Evolutionary conservation across 163 green algal genomes (phyloP), one percentile per base, ranked within the genome.

Genomic region (Coccomyxa subellipsoidea): DNA sequence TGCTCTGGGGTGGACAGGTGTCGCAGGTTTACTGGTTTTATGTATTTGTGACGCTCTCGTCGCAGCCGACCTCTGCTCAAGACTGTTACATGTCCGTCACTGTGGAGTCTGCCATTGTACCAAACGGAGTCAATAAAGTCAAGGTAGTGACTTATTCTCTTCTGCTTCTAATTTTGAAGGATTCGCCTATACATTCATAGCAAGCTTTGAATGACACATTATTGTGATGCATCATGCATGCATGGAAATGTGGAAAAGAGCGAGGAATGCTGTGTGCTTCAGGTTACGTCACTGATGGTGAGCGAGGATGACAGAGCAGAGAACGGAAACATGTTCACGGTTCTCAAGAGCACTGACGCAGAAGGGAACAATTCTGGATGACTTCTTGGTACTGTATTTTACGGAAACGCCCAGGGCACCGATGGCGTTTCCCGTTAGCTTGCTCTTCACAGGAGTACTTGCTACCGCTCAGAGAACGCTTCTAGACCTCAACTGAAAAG

Each of bases 211-310:
- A 73, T 27, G 66, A 8, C 4, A 36, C 59, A 36, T 12, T 34
- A 35, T 8, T 12, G 4, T 34, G n/a, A 18, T 34, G n/a, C 15
- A 18, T n/a, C 66, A 73, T 34, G 29, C 32, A 23, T 73, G 66
- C 66, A 32, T 7, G 12, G 47, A 12, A 66, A 66, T 12, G 47
- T 18, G 12, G 47, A 29, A 18, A 18, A 66, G 18, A 29, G 47
- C 18, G 47, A 66, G 12, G 18, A 18, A 29, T 66, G 47, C 18
- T 66, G 12, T 66, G 47, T 29, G 47, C 12, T 66, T 36, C 8
- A 77, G 70, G 70, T 77, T n/a, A 77, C 70, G 2, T 77, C 70
- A 38, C 32, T 77, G 70, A 77, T 77, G 70, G 70, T 77, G 70
- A 77, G 70, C 70, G 70, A 77, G 70, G 70, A 77, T 40, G 70